Evolutionary conservation across 306 rosid genomes (phyloP).

Genomic region (Vigna hirtella): DNA sequence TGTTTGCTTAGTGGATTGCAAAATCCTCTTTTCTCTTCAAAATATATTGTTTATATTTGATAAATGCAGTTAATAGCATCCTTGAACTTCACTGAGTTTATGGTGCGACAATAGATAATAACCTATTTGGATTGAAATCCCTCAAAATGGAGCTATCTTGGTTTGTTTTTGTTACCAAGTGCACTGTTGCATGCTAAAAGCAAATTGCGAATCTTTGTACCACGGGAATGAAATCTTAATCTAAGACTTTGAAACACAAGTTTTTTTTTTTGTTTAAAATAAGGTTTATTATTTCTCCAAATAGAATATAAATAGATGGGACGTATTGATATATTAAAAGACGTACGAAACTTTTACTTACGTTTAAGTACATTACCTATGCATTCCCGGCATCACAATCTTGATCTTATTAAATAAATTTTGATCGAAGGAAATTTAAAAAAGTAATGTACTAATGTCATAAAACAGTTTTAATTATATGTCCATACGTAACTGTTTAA

Average conservation of each 20-base stretch:
- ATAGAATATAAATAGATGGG: neutral
- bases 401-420: no score
- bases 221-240: neutral
- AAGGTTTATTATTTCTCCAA: neutral
- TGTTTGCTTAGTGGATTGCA: neutral
- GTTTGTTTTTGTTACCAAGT: neutral
- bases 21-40: neutral
- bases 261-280: neutral
- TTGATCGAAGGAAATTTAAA: no score
- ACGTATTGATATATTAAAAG: neutral
- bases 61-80: neutral
- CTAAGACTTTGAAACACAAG: neutral
- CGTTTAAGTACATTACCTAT: no score
- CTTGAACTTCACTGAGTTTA: neutral
- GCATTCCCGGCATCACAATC: no score
- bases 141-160: neutral
- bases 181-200: neutral
- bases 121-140: no score
- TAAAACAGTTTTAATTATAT: no score
- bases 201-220: neutral
- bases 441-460: no score
- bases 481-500: no score
- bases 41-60: conserved; percentile 1
- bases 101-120: neutral
- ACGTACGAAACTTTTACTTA: no score